Evolutionary conservation across 2,329 filamentous ascomycete genomes (phyloP), one percentile per base, ranked within the genome.

Genomic region (Rhinocladiella similis): DNA sequence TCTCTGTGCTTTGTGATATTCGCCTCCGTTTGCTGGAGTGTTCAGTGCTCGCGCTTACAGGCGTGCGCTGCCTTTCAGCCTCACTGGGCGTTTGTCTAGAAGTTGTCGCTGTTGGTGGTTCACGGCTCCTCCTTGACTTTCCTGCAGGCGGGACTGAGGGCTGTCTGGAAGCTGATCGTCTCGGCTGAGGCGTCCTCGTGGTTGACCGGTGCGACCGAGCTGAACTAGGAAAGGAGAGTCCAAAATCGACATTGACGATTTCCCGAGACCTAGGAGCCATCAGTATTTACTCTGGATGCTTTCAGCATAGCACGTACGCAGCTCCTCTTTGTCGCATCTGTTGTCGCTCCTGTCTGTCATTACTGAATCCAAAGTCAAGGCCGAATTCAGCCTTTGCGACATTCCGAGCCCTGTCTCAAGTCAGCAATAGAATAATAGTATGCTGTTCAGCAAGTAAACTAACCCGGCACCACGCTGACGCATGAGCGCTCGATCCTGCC

Each of bases 381-480:
- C 59, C 59, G 48, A 65, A 63, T 20, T 65, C 61, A 12, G 56
- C 48, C 14, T 45, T 49, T 13, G 42, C 43, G n/a, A 63, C 45
- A 18, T 50, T 43, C 27, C 61, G 59, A 18, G 56, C 54, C 47
- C 54, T 51, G 18, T 50, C 19, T 3, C 36, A 27, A 18, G 35
- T 51, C 38, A 53, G 42, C 35, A 19, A 41, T 33, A 50, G 53
- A 33, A 58, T 47, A 7, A 38, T 6, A n/a, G n/a, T n/a, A 3
- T n/a, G 10, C 12, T 42, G 19, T 22, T 4, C 20, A n/a, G 35
- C 33, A 14, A 10, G 45, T 47, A 63, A 66, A 70, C 77, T 67
- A 77, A 82, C 79, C 75, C 80, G 67, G 80, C 80, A 68, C 80
- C 80, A 66, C 80, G 80, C 70, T 81, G 77, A 70, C 80, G 80